Conservation (phyloP, 306 rosid genomes). For the Comarum palustre region DNA sequence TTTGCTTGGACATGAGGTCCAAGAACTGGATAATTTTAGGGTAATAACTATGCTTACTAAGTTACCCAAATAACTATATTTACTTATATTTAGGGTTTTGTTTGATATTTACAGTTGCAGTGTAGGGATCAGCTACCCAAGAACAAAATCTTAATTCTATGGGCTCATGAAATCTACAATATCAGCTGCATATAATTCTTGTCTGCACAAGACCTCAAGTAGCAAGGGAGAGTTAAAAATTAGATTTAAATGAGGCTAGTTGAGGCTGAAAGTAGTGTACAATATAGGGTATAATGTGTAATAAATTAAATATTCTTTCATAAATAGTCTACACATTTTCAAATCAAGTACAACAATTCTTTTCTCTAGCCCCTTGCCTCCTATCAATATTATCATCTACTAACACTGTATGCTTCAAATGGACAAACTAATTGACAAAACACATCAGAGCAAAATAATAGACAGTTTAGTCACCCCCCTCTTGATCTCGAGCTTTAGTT, state of each 20-base stretch:
- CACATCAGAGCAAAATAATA: neutral
- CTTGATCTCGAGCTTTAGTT: neutral
- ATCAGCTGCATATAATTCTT: no score
- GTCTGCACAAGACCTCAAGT: neutral
- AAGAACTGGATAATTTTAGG: neutral
- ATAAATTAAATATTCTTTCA: slow-evolving; percentile 5
- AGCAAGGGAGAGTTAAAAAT: neutral
- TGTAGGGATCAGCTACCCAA: neutral
- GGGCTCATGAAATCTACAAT: no score
- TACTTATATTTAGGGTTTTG: neutral
- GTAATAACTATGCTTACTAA: neutral
- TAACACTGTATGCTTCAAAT: slow-evolving; percentile 10
- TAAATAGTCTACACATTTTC: neutral
- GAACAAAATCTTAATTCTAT: no score
- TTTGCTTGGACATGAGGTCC: neutral
- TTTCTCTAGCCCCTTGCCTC: neutral
- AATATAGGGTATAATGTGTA: no score
- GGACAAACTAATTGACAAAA: slow-evolving; percentile 8
- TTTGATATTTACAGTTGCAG: neutral
- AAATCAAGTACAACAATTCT: neutral
- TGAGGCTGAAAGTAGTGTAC: no score
- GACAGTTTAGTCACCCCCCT: slow-evolving; percentile 5
- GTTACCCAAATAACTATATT: neutral
- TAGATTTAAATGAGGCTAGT: neutral
- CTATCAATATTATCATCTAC: slow-evolving; percentile 12